A percentile compares a stretch with the other conserved stretches of the same genome.
Evolutionary conservation across 2,329 filamentous ascomycete species (phyloP).

Genomic region (Penicillium hesseltinei): DNA sequence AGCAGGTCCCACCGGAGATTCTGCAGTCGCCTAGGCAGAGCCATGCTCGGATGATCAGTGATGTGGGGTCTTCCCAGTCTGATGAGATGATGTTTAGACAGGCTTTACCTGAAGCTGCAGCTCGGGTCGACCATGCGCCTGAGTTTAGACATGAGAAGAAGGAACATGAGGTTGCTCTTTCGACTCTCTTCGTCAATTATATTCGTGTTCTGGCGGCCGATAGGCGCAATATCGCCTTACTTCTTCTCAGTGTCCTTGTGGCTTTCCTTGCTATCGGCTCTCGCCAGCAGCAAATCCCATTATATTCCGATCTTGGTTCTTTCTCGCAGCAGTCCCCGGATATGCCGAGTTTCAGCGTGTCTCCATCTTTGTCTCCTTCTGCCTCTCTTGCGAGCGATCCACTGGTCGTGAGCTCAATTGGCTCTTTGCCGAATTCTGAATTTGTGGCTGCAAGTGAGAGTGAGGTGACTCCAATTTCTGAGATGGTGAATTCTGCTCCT

Average conservation of each 20-base stretch:
- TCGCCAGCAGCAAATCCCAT: background rate
- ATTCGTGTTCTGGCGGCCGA: slow-evolving; percentile 53
- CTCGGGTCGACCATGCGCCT: slow-evolving; percentile 6
- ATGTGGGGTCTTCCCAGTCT: slow-evolving; percentile 10
- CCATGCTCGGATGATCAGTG: slow-evolving; percentile 10
- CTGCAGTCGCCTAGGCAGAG: slow-evolving; percentile 9
- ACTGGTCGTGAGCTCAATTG: background rate
- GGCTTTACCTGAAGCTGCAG: slow-evolving; percentile 9
- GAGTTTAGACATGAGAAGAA: slow-evolving; percentile 8
- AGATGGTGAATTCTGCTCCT: background rate
- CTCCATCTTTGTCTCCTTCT: background rate
- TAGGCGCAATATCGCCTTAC: slow-evolving; percentile 49
- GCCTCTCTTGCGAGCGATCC: background rate
- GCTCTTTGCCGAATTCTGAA: background rate
- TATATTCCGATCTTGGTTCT: slow-evolving; percentile 9
- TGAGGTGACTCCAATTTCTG: background rate
- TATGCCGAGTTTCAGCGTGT: background rate
- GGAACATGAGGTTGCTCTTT: slow-evolving; percentile 49
- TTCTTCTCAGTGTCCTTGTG: slow-evolving; percentile 14
- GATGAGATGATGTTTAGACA: background rate
- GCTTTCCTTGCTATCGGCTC: slow-evolving; percentile 16
- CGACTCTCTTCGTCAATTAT: slow-evolving; percentile 54
- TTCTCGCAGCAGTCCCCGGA: slow-evolving; percentile 13
- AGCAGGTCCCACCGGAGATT: background rate
- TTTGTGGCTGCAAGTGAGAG: background rate